Base-by-base conservation (phyloP, 192 early-diverging fungal species). In the Jimgerdemannia flammicorona region DNA sequence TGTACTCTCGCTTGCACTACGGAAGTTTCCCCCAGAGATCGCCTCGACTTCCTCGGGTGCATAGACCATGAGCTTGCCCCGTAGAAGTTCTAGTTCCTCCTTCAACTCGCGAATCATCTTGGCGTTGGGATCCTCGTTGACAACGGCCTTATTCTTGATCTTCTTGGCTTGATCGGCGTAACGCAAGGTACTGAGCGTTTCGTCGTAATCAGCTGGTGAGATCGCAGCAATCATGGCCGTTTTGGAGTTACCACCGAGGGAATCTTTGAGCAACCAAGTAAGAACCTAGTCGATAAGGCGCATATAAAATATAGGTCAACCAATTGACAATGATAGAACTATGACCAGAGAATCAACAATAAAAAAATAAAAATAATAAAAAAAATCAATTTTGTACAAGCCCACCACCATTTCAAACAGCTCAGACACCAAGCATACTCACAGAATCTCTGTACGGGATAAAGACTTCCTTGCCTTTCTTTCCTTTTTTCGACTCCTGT, bases 391-490 rank as follows among this genome's bases (percentile, higher is more conserved):
- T 29, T 14, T 65, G 64, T 65, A 65, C 19, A 18, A 65, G 64
- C 19, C 19, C 64, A 18, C 0, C 64, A 65, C 14, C 64, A 14
- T 65, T 14, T 65, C 14, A 18, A 68, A 41, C 18, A 14, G 77
- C 78, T 49, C 77, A 44, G 11, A 29, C 29, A 29, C 67, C 19
- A 6, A 41, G 18, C 19, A 41, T 41, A 68, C 80, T 54, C 81
- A 94, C 93, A 14, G 96, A 97, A 80, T 98, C 97, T 40, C 97
- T 86, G 78, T 98, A 98, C 3, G 96, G 95, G 20, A 98, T 88
- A 81, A 92, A 94, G 1, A 81, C 66, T 75, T 87, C 85, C 44
- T 72, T 79, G n/a, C 82, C 64, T 65, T 87, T 86, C 59, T 78
- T 83, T 3, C 75, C 78, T 54, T 84, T 85, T 67, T 82, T 80